These are phyloP conservation scores for Suillus luteus DNA, from an alignment of 768 basidiomycete species.

Conservation along the genomic window DNA sequence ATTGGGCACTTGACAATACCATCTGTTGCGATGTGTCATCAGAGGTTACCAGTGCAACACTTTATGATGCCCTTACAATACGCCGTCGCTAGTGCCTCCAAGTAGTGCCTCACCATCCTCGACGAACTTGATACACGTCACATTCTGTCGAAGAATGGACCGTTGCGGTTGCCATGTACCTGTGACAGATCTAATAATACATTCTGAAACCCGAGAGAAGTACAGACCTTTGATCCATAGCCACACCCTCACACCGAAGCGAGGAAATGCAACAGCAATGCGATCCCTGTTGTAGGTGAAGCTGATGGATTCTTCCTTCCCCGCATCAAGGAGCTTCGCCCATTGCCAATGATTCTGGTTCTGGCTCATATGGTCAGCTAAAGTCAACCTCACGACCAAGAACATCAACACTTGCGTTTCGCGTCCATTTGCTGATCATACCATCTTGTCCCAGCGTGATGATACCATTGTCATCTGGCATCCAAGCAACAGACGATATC, in stretches of 20 bases:
- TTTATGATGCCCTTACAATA: slow-evolving; percentile 47
- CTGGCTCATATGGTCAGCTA: slow-evolving; percentile 25
- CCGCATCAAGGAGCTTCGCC: slow-evolving; percentile 55
- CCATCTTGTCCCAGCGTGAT: slow-evolving; percentile 61
- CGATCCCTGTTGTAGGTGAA: slow-evolving; percentile 58
- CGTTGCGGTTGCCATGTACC: slow-evolving; percentile 67
- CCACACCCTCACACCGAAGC: slow-evolving; percentile 67
- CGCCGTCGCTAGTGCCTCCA: slow-evolving; percentile 71
- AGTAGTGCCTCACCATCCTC: slow-evolving; percentile 63
- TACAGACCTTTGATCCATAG: slow-evolving; percentile 54
- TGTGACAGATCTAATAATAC: slow-evolving; percentile 25
- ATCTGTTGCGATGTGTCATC: slow-evolving; percentile 39
- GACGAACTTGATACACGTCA: slow-evolving; percentile 64
- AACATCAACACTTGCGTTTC: slow-evolving; percentile 43
- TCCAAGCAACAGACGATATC: slow-evolving; percentile 56
- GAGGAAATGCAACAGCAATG: slow-evolving; percentile 63
- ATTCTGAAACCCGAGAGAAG: background rate
- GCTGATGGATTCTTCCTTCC: slow-evolving; percentile 47
- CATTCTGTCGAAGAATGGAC: slow-evolving; percentile 63
- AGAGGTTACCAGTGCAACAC: slow-evolving; percentile 11
- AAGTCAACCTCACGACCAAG: background rate
- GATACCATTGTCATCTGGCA: slow-evolving; percentile 57
- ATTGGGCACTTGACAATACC: slow-evolving; percentile 70
- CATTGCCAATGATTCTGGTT: slow-evolving; percentile 56
- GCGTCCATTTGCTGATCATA: slow-evolving; percentile 59